A percentile compares a stretch with the other conserved stretches of the same genome.
These are phyloP conservation scores for Achaetomium macrosporum DNA, from an alignment of 2,329 filamentous ascomycete genomes.

Conservation along the genomic window DNA sequence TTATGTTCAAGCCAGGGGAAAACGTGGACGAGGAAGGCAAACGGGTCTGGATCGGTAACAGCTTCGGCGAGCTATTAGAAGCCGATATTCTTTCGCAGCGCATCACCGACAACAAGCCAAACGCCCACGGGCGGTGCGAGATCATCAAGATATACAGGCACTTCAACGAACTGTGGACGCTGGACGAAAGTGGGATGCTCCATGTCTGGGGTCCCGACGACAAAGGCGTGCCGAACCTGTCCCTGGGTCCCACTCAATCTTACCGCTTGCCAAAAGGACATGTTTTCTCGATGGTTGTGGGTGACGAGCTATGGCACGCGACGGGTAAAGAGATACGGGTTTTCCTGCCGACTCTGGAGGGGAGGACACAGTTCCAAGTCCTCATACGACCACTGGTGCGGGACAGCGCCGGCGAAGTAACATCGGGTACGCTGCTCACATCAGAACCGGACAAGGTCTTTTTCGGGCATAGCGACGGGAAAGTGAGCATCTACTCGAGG, in stretches of 20 bases:
- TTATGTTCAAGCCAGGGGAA: conserved; percentile 78
- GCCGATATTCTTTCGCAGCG: conserved; percentile 72
- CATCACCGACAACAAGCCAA: conserved; percentile 61
- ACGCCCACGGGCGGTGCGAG: conserved; percentile 71
- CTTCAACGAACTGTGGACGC: conserved; percentile 84
- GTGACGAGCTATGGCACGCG: conserved; percentile 80
- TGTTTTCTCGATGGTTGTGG: conserved; percentile 83
- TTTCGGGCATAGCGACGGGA: conserved; percentile 88
- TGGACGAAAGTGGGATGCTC: conserved; percentile 83
- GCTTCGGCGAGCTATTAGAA: conserved; percentile 80
- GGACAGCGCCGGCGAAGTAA: conserved; percentile 76
- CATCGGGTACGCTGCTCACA: conserved; percentile 70
- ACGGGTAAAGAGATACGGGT: conserved; percentile 81
- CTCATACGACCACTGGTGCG: conserved; percentile 64
- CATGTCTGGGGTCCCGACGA: conserved; percentile 78
- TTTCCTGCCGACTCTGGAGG: conserved; percentile 66
- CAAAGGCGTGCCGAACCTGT: conserved; percentile 66
- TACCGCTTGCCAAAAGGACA: conserved; percentile 77
- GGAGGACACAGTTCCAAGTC: conserved; percentile 67
- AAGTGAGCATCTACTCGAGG: conserved; percentile 86
- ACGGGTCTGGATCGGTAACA: conserved; percentile 85
- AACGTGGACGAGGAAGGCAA: conserved; percentile 75
- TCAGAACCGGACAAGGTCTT: conserved; percentile 74
- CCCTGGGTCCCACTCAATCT: conserved; percentile 62
- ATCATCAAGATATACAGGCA: conserved; percentile 82